Percentiles rank a stretch among this genome's conserved stretches.
These are phyloP conservation scores for Saccharomycopsis capsularis DNA, from an alignment of 805 yeast species.

Conservation along the genomic window DNA sequence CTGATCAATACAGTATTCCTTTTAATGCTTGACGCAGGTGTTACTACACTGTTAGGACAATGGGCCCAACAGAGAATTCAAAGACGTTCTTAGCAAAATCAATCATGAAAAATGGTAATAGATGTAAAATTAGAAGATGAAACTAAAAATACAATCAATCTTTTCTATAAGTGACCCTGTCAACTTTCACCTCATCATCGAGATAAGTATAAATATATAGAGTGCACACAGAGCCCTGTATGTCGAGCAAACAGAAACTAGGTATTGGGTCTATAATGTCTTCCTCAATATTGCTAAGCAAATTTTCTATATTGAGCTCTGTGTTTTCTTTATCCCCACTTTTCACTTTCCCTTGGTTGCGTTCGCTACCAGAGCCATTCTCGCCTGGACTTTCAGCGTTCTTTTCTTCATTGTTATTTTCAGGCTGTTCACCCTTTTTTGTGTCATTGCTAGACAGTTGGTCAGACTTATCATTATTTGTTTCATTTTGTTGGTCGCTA, in stretches of 20 bases:
- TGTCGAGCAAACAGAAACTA: constrained; percentile 81
- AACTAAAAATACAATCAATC: too few relatives aligned
- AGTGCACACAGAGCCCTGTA: constrained; percentile 72
- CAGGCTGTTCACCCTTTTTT: constrained; percentile 3
- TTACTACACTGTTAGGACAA: too few relatives aligned
- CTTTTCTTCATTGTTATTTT: constrained; percentile 1
- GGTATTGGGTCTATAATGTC: constrained; percentile 43
- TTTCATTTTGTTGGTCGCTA: constrained; percentile 24
- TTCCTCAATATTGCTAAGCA: not conserved
- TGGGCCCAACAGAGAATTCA: too few relatives aligned
- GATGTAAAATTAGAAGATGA: too few relatives aligned
- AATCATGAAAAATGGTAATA: too few relatives aligned
- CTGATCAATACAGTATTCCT: too few relatives aligned
- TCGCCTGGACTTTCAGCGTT: constrained; percentile 11
- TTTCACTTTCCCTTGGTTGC: not conserved
- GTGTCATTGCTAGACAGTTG: not conserved
- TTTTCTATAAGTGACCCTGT: constrained; percentile 67
- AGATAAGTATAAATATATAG: constrained; percentile 78
- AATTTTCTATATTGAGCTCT: not conserved
- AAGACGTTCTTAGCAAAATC: too few relatives aligned
- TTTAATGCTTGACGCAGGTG: too few relatives aligned
- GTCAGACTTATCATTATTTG: constrained; percentile 11
- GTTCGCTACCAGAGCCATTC: not conserved
- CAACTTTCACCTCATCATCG: constrained; percentile 83
- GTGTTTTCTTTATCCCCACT: not conserved